Evolutionary conservation across 495 filamentous ascomycete species (phyloP).

Genomic region (Neurospora terricola): DNA sequence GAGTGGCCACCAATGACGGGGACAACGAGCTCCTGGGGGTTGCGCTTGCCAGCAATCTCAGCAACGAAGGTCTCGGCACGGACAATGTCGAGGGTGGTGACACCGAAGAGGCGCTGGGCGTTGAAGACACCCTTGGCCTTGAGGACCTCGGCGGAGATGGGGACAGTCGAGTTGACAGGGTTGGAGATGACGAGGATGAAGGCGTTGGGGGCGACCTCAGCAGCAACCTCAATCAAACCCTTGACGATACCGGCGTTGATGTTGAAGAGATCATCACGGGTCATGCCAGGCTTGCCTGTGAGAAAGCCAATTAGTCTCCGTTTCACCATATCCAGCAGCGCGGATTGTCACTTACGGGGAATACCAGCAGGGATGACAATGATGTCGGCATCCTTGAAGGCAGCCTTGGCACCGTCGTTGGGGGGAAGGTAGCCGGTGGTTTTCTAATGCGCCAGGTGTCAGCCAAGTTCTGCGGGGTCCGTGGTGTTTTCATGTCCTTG

Average conservation of each 20-base stretch:
- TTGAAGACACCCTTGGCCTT: conserved; percentile 90
- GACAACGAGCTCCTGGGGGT: conserved; percentile 70
- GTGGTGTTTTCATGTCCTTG: not conserved
- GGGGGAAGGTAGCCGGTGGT: conserved; percentile 80
- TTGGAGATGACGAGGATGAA: conserved; percentile 96
- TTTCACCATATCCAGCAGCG: conserved; percentile 2
- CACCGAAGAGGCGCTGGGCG: conserved; percentile 88
- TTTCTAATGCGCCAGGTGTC: conserved; percentile 50
- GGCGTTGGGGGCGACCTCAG: conserved; percentile 80
- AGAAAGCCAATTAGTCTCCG: conserved; percentile 1
- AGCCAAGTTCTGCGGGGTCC: conserved; percentile 10
- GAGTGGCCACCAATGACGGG: conserved; percentile 97
- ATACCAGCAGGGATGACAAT: conserved; percentile 96
- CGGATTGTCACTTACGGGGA: conserved; percentile 58
- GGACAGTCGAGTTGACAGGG: conserved; percentile 97
- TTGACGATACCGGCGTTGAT: conserved; percentile 94
- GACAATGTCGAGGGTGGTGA: conserved; percentile 96
- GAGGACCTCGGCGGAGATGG: conserved; percentile 92
- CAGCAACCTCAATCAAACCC: conserved; percentile 72
- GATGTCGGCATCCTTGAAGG: conserved; percentile 84
- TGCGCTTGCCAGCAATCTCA: conserved; percentile 67
- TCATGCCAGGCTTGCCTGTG: conserved; percentile 97
- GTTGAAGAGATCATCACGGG: conserved; percentile 97
- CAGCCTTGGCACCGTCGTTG: conserved; percentile 79
- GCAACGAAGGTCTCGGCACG: conserved; percentile 95